Base-by-base conservation (phyloP, 2,329 filamentous ascomycete genomes). In the Rhynchosporium graminicola region DNA sequence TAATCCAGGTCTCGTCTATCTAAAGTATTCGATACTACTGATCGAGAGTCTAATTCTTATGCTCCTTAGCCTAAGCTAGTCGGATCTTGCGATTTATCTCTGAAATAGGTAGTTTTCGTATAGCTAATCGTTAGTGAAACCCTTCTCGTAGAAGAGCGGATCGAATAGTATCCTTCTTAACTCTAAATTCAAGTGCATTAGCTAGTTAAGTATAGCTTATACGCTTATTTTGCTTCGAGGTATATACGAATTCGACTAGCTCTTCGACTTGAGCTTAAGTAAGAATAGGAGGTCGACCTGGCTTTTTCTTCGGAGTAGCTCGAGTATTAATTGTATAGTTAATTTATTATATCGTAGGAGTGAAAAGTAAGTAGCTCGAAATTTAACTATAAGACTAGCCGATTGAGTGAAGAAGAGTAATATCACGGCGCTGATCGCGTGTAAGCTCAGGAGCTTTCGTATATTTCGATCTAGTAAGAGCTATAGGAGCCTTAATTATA, bases 1-100 rank as follows among this genome's bases (percentile, higher is more conserved):
- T 62, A 48, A 63, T 59, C 65, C 55, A 67, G 42, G 60, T 67
- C 56, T 67, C 50, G 45, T 67, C 56, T 7, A 28, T 67, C 63
- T 50, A 67, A 28, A 67, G 33, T 9, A 67, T 61, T 13, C 46
- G 5, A 40, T 55, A 59, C 60, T 50, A 64, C 43, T 67, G 33
- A 20, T 65, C 57, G 2, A 59, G 13, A 43, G 50, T 60, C 63
- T 40, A 67, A 4, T 59, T 29, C 1, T 31, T 9, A 51, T 67
- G 33, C 20, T 63, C 51, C 2, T 3, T 4, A 28, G 63, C 57
- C 60, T 33, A 65, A 0, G 33, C 45, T 2, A 58, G n/a, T 3
- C 63, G 63, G 7, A 54, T 1, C 28, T 28, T 7, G 33, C 28
- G 50, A 46, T 67, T 63, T 46, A 56, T 59, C n/a, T 62, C 33